Evolutionary conservation across 2,329 filamentous ascomycete species (phyloP), one percentile per base, ranked within the genome.

Genomic region (Dactylellina leptospora): DNA sequence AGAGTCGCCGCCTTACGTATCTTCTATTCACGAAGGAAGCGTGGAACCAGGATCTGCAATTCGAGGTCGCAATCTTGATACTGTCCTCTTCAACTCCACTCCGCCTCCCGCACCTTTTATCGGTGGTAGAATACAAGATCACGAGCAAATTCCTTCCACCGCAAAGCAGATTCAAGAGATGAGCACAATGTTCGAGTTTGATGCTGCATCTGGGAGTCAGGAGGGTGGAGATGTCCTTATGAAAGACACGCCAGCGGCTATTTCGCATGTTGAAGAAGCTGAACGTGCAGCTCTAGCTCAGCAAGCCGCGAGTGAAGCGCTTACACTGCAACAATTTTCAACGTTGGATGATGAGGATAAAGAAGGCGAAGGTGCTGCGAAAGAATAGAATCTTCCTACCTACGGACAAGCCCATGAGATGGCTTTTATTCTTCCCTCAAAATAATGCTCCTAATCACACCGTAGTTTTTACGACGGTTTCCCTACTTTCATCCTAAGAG

Each of bases 141-240:
- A 30, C 10, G 66, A 71, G 27, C 66, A 47, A 13, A 45, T 62
- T 16, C 64, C 56, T 27, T 70, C 64, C 6, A 71, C 66, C 6
- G 62, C 62, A 3, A 59, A 50, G 16, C 66, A 70, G 22, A 62
- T 71, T 3, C 66, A 71, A 54, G 66, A 71, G 50, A 71, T 71
- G 66, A 71, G 53, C 45, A 53, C 58, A 3, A 71, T 71, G 66
- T 71, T 71, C 51, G 66, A 71, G 25, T 71, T 71, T 18, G 66
- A 71, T 36, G 66, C 66, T 6, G 66, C 66, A 53, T 71, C 66
- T 30, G 66, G 40, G 3, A 62, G 56, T 28, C 66, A 62, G 23
- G 66, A 71, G 20, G 40, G 58, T 2, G 48, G 36, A 13, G 66
- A 71, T 53, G 58, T 71, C 13, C 22, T 71, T 1, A 71, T 71